A percentile compares a stretch with the other conserved stretches of the same genome.
phyloP scores from a whole-genome alignment of 176 grass and related monocot genomes.

The Carex scoparia region DNA sequence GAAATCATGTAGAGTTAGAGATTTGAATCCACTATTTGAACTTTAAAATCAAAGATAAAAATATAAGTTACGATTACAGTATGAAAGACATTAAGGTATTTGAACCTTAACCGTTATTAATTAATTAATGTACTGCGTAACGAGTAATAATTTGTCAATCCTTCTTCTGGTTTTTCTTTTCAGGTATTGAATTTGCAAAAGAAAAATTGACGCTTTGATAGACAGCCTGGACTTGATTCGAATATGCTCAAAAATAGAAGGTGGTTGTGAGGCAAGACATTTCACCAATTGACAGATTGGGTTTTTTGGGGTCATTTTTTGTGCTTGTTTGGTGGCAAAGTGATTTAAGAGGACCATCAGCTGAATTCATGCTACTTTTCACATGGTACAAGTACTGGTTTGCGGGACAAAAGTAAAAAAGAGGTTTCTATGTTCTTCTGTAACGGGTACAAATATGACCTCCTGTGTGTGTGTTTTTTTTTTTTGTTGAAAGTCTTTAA shows the following conservation, averaged over 20 bases:
- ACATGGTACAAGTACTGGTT: not conserved
- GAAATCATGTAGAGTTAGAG: too few relatives aligned
- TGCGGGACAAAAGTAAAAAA: not conserved
- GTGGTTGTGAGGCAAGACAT: conserved; percentile 10
- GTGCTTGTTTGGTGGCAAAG: conserved; percentile 11
- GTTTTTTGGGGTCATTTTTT: conserved; percentile 1
- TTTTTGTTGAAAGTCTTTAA: too few relatives aligned
- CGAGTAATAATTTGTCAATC: not conserved
- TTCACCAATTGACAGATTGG: conserved; percentile 16
- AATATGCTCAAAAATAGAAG: conserved; percentile 2
- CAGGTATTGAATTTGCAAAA: not conserved
- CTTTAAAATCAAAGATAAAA: too few relatives aligned
- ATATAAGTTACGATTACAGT: too few relatives aligned
- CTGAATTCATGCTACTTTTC: not conserved
- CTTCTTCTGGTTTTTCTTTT: not conserved
- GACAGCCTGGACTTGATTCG: conserved; percentile 10
- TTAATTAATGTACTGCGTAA: too few relatives aligned
- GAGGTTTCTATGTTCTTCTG: not conserved
- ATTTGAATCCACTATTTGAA: too few relatives aligned
- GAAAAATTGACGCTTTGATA: not conserved
- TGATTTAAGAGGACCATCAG: not conserved
- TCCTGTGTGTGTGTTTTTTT: not conserved
- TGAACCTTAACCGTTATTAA: too few relatives aligned
- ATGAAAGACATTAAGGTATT: too few relatives aligned
- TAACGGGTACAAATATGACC: too few relatives aligned